phyloP scores from a whole-genome alignment of 768 basidiomycete species.

The Termitomyces sp. region DNA sequence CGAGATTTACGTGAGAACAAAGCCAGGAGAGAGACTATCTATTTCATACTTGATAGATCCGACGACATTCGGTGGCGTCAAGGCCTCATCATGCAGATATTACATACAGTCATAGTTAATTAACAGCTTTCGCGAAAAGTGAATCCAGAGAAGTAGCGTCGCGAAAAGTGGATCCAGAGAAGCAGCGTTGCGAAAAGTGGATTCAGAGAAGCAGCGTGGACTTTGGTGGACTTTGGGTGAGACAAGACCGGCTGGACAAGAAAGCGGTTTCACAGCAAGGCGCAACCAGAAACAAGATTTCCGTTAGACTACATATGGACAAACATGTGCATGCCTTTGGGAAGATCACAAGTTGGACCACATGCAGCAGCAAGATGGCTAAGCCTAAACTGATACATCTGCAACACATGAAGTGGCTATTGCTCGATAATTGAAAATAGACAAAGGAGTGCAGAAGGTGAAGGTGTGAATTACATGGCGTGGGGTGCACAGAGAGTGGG shows the following conservation, averaged over 20 bases:
- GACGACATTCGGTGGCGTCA: background rate
- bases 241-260: background rate
- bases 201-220: background rate
- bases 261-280: background rate
- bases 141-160: background rate
- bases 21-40: background rate
- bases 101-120: background rate
- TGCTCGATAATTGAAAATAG: background rate
- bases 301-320: background rate
- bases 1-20: background rate
- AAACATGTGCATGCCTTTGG: constrained; percentile 6
- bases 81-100: background rate
- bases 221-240: background rate
- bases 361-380: background rate
- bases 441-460: background rate
- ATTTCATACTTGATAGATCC: background rate
- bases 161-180: background rate
- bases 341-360: constrained; percentile 2
- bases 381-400: constrained; percentile 1
- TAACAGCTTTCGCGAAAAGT: background rate
- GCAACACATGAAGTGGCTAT: background rate
- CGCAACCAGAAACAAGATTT: background rate
- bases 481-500: background rate
- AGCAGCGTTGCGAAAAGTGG: background rate
- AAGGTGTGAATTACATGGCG: constrained; percentile 1